Evolutionary conservation across 2,329 filamentous ascomycete species (phyloP), one percentile per base, ranked within the genome.

Genomic region (Sporothrix humicola): DNA sequence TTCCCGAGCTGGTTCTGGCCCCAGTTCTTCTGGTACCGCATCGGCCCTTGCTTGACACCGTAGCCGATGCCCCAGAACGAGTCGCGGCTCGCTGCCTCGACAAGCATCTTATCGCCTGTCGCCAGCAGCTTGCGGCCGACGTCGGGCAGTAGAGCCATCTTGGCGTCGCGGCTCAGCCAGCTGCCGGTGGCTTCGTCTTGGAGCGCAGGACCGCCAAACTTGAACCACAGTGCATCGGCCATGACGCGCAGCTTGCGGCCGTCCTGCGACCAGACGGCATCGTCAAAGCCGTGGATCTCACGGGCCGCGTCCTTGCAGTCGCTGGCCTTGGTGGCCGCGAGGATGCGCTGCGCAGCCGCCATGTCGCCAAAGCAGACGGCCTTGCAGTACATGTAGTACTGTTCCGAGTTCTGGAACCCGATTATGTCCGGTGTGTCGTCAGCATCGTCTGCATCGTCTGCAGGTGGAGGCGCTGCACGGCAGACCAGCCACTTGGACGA

Each of bases 371-470:
- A 63, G 31, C 59, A 63, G 8, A 17, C 31, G 17, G 59, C 59
- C 31, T 63, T 63, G 59, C 31, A 44, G 59, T 63, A 63, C 59
- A 63, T 63, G 31, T 63, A 63, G 59, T 44, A 63, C 59, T 63
- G 59, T n/a, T 63, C 59, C 2, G 59, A 63, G 31, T 44, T 15
- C 15, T 65, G 17, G 17, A 65, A 65, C 42, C 46, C 37, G n/a
- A 65, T 20, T 17, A 6, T 12, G n/a, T 37, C 31, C 5, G 59
- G 59, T 1, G n/a, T n/a, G 13, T 65, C 9, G 3, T 63, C 17
- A 6, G 59, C 3, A 10, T 17, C 10, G 13, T 31, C 56, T 59
- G 56, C 56, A 17, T 26, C 9, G 15, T 37, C 13, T 42, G 37
- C 10, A 20, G 59, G 59, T 12, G 59, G 23, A 17, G 26, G 23